Base-by-base conservation (phyloP, 2,329 filamentous ascomycete species). In the Fusarium fujikuroi region DNA sequence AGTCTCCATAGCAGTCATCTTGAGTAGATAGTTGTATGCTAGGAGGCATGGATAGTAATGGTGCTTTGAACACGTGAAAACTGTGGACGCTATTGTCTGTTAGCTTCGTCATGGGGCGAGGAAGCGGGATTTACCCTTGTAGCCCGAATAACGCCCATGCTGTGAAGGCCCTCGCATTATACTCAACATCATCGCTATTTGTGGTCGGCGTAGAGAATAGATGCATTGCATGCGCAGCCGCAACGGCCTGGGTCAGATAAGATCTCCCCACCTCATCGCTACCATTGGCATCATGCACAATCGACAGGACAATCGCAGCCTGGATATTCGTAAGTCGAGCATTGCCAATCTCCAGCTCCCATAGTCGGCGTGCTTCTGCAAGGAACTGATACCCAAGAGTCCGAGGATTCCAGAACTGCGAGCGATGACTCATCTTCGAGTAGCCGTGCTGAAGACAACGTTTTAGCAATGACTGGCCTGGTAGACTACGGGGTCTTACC, bases 41-140 rank as follows among this genome's bases (percentile, higher is more conserved):
- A 1, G 59, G 59, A 3, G 59, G 39, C 59, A 44, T 44, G 1
- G 7, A 42, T 0, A 59, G 28, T 2, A 37, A 2, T 3, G 59
- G 50, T n/a, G 59, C 50, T 10, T 59, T 43, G 30, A 62, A 62
- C 5, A 44, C 52, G 8, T 28, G 8, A 15, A 61, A 61, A 10
- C 30, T 25, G 0, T 61, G 52, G 1, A 59, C 16, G 2, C 52
- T 62, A 1, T 18, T 7, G 1, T 9, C 5, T 19, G 59, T 62
- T 1, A 62, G 52, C 6, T 5, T 30, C 0, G 3, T 0, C 12
- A 6, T n/a, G 7, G 7, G 8, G 5, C 1, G 4, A 16, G 7
- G 4, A 3, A 3, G 9, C 9, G 1, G 1, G 8, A 30, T 21
- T 37, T n/a, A 37, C 50, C 39, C 59, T 19, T 62, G 50, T 5